Conservation (phyloP, 495 filamentous ascomycete species). For the Aspergillus cristatus region DNA sequence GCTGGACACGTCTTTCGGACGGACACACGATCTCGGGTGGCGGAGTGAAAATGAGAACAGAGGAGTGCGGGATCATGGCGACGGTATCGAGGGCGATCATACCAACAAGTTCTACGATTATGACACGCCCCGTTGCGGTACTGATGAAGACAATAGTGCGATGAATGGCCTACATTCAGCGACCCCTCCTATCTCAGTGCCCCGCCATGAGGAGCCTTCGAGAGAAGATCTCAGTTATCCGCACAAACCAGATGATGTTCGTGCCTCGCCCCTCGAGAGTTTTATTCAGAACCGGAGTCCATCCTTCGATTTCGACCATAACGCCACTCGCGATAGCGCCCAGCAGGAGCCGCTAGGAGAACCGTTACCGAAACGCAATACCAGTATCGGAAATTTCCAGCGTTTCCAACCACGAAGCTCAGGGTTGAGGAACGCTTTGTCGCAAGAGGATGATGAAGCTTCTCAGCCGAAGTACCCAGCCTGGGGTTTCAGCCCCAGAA, state of each 20-base stretch:
- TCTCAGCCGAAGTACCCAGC: conserved; percentile 7
- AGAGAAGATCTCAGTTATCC: conserved; percentile 22
- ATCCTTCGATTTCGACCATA: conserved; percentile 36
- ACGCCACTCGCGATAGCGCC: conserved; percentile 30
- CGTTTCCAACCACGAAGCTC: conserved; percentile 32
- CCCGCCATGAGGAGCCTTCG: conserved; percentile 26
- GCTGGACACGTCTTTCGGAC: conserved; percentile 34
- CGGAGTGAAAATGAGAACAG: conserved; percentile 16
- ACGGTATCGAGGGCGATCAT: conserved; percentile 38
- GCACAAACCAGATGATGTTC: conserved; percentile 35
- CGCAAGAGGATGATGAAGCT: conserved; percentile 22
- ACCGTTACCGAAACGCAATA: conserved; percentile 28
- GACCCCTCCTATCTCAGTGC: conserved; percentile 39
- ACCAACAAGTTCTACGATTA: conserved; percentile 33
- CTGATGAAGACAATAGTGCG: conserved; percentile 39
- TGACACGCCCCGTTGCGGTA: conserved; percentile 32
- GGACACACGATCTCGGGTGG: conserved; percentile 17
- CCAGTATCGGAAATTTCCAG: conserved; percentile 13
- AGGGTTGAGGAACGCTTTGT: conserved; percentile 30
- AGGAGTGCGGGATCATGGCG: conserved; percentile 20
- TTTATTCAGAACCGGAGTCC: conserved; percentile 33
- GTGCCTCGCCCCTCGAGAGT: conserved; percentile 31
- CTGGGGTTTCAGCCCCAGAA: conserved; percentile 16
- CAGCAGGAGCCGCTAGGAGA: conserved; percentile 28
- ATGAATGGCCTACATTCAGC: conserved; percentile 36